These are phyloP conservation scores for Geotrichum bryndzae DNA, from an alignment of 1,139 yeast species.

Conservation along the genomic window DNA sequence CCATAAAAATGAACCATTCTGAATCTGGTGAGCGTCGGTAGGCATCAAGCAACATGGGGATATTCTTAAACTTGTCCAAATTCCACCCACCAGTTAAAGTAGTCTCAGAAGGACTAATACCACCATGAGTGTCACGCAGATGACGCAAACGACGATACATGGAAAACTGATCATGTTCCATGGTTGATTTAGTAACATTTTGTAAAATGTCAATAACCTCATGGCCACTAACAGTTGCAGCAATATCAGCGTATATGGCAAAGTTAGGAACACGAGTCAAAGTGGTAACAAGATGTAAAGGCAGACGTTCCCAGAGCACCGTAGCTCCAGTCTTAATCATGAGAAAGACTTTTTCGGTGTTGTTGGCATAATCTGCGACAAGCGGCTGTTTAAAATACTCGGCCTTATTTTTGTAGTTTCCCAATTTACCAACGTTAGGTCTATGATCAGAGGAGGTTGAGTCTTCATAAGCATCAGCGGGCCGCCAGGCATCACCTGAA, in stretches of 20 bases:
- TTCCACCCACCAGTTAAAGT: conserved; percentile 31
- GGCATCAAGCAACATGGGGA: conserved; percentile 38
- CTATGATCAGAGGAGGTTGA: conserved; percentile 5
- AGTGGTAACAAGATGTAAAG: conserved; percentile 35
- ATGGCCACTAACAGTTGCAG: conserved; percentile 32
- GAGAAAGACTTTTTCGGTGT: conserved; percentile 27
- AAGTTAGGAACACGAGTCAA: conserved; percentile 34
- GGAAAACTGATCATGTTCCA: conserved; percentile 23
- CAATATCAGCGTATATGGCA: conserved; percentile 35
- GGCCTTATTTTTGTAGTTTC: conserved; percentile 13
- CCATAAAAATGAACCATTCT: conserved; percentile 38
- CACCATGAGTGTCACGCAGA: conserved; percentile 25
- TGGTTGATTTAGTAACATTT: conserved; percentile 27
- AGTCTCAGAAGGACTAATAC: conserved; percentile 15
- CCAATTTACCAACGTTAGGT: conserved; percentile 7
- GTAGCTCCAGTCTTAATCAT: conserved; percentile 38
- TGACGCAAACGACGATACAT: conserved; percentile 30
- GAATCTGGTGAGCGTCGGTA: conserved; percentile 28
- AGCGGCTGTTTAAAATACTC: conserved; percentile 25
- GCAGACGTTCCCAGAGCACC: conserved; percentile 36
- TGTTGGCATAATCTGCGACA: conserved; percentile 27
- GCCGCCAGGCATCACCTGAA: conserved; percentile 17
- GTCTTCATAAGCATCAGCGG: conserved; percentile 8
- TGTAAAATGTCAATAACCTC: conserved; percentile 34
- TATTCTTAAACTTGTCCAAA: conserved; percentile 36